These are phyloP conservation scores for Anthracocystis setariae DNA, from an alignment of 1,284 basidiomycete genomes.

Conservation along the genomic window DNA sequence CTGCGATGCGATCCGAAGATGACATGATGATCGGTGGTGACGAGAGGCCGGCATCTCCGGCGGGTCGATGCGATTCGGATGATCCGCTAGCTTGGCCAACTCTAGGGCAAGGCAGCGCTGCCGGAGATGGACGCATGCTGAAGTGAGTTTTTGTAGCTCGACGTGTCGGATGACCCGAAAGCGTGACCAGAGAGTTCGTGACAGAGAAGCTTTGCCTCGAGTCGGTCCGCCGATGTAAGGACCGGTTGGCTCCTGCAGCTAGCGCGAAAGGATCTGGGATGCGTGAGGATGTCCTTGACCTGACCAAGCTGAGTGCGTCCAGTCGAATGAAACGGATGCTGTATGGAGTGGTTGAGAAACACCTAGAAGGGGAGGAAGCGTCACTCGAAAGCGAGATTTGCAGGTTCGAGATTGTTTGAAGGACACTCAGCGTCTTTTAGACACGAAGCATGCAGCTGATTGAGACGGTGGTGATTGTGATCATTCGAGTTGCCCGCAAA, in stretches of 20 bases:
- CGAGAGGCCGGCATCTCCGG: conserved; percentile 8
- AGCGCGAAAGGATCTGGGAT: too few species aligned
- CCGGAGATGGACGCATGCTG: conserved; percentile 1
- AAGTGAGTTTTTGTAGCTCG: not conserved
- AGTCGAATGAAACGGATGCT: too few species aligned
- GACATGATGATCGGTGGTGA: conserved; percentile 22
- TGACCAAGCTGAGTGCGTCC: too few species aligned
- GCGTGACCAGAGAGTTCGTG: not conserved
- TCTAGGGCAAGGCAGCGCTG: not conserved
- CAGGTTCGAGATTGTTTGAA: not conserved
- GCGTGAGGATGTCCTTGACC: too few species aligned
- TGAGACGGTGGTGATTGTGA: not conserved
- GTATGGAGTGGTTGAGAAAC: too few species aligned
- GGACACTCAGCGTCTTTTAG: not conserved
- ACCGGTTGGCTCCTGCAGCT: too few species aligned
- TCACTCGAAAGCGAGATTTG: too few species aligned
- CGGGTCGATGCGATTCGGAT: not conserved
- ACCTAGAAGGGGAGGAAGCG: too few species aligned
- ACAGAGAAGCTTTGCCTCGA: not conserved
- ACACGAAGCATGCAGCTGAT: conserved; percentile 14
- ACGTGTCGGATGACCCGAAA: conserved; percentile 1
- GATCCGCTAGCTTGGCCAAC: not conserved
- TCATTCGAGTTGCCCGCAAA: not conserved
- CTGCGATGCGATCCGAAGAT: too few species aligned
- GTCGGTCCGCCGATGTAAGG: too few species aligned